These are phyloP conservation scores for Aspergillus sparsus DNA, from an alignment of 495 filamentous ascomycete species.

Conservation along the genomic window DNA sequence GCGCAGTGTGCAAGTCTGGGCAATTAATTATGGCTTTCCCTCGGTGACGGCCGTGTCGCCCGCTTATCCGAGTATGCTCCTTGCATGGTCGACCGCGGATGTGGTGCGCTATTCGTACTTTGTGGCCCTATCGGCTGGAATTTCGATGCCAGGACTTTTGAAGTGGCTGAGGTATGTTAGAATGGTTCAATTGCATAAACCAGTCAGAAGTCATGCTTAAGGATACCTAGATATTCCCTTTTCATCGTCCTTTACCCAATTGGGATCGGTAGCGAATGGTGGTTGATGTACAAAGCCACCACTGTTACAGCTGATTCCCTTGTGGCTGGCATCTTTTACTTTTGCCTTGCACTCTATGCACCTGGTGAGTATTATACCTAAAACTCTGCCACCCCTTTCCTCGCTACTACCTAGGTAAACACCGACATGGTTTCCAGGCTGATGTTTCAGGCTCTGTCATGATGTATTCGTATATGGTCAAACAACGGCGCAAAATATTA, in stretches of 20 bases:
- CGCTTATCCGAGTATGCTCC: conserved; percentile 50
- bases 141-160: conserved; percentile 34
- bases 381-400: no score
- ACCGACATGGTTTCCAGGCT: background rate
- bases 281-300: conserved; percentile 47
- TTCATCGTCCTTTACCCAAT: conserved; percentile 57
- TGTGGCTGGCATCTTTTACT: conserved; percentile 34
- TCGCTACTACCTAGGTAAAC: background rate
- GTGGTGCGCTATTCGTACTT: conserved; percentile 56
- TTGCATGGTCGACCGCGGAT: conserved; percentile 56
- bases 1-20: conserved; percentile 57
- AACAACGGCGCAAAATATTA: conserved; percentile 64
- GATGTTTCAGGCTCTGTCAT: conserved; percentile 63
- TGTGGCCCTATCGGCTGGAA: conserved; percentile 35
- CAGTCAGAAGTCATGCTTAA: background rate
- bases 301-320: conserved; percentile 24
- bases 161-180: conserved; percentile 44
- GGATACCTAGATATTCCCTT: conserved; percentile 46
- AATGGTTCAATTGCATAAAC: background rate
- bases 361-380: conserved; percentile 57
- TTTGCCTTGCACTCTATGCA: conserved; percentile 64
- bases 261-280: conserved; percentile 53
- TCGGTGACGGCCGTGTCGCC: conserved; percentile 29
- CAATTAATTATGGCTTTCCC: conserved; percentile 47
- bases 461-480: conserved; percentile 81